A percentile compares a stretch with the other conserved stretches of the same genome.
Conservation (phyloP, 1,284 basidiomycete genomes). For the Cutaneotrichosporon dermatis region DNA sequence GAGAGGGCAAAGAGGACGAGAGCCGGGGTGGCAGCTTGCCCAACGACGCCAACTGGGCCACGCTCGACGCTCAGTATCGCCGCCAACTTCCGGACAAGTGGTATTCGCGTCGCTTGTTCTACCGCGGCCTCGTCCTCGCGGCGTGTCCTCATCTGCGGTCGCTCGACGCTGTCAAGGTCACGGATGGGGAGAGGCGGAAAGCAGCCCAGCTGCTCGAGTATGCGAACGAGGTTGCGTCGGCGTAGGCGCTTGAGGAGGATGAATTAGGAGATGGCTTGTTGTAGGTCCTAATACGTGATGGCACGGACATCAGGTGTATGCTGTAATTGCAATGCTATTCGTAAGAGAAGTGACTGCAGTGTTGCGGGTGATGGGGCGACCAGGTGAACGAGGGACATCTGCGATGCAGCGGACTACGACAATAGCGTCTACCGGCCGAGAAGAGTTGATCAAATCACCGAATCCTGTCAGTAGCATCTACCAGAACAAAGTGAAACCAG, state of each 20-base stretch:
- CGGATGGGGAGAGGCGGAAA: constrained; percentile 74
- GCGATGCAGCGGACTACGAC: too few species aligned
- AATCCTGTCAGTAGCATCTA: too few species aligned
- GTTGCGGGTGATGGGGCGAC: too few species aligned
- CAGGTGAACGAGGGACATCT: too few species aligned
- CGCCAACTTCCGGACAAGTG: constrained; percentile 78
- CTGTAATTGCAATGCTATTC: too few species aligned
- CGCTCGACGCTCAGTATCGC: constrained; percentile 77
- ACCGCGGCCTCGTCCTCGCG: constrained; percentile 78
- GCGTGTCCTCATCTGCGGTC: constrained; percentile 62
- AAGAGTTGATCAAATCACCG: too few species aligned
- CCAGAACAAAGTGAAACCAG: too few species aligned
- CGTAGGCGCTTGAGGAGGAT: too few species aligned
- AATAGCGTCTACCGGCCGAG: too few species aligned
- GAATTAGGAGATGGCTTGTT: neutral
- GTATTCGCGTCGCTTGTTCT: constrained; percentile 77
- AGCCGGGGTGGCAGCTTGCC: neutral
- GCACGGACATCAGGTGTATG: too few species aligned
- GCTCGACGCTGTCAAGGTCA: constrained; percentile 76
- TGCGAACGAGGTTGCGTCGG: neutral
- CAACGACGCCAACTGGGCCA: constrained; percentile 51
- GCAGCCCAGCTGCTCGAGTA: constrained; percentile 61
- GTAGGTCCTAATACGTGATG: too few species aligned
- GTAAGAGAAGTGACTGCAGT: too few species aligned
- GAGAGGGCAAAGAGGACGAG: neutral